These are phyloP conservation scores for Pharus latifolius DNA, from an alignment of 176 grass and related monocot species.

Conservation along the genomic window DNA sequence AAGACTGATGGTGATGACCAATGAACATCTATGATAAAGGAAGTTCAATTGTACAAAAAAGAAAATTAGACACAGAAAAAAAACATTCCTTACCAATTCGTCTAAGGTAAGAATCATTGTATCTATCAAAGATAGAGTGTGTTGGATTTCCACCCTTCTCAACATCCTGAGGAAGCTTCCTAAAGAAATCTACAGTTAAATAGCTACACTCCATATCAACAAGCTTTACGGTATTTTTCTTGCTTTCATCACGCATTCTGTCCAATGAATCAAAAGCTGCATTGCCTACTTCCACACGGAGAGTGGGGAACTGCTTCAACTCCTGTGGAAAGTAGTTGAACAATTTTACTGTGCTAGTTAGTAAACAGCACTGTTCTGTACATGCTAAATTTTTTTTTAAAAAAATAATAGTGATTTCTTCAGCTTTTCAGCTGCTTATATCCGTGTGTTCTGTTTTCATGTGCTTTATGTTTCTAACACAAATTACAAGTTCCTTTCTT, in stretches of 20 bases:
- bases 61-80: neutral
- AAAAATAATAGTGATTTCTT: too few species aligned
- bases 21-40: neutral
- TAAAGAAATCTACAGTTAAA: slow-evolving; percentile 97
- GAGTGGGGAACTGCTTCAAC: slow-evolving; percentile 87
- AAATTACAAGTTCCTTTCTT: too few species aligned
- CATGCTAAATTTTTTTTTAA: neutral
- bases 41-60: too few species aligned
- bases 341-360: neutral
- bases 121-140: slow-evolving; percentile 98
- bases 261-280: slow-evolving; percentile 95
- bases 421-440: too few species aligned
- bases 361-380: too few species aligned
- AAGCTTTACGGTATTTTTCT: slow-evolving; percentile 89
- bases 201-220: slow-evolving; percentile 99
- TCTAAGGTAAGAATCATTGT: slow-evolving; percentile 98
- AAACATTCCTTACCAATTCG: slow-evolving; percentile 53
- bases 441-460: too few species aligned
- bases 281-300: slow-evolving; percentile 82
- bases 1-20: neutral
- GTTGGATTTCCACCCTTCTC: slow-evolving; percentile 99
- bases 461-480: too few species aligned
- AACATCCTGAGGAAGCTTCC: slow-evolving; percentile 96
- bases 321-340: slow-evolving; percentile 43
- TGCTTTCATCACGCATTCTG: slow-evolving; percentile 98